These are phyloP conservation scores for Mycocentrospora acerina DNA, from an alignment of 2,329 filamentous ascomycete species.

Conservation along the genomic window DNA sequence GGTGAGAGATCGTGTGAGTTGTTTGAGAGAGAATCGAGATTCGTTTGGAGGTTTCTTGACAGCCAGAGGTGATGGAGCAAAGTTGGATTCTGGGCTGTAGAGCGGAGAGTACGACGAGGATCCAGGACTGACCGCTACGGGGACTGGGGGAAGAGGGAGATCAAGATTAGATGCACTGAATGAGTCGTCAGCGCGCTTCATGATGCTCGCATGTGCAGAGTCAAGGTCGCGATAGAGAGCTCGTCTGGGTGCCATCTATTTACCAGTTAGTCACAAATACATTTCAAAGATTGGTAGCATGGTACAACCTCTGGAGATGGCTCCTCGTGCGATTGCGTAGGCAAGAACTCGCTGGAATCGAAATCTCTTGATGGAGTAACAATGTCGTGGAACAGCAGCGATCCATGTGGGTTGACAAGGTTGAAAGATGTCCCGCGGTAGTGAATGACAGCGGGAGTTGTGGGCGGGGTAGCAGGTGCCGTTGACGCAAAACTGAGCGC, in stretches of 20 bases:
- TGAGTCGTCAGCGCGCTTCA: slow-evolving; percentile 20
- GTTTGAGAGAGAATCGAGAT: slow-evolving; percentile 34
- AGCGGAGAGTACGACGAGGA: slow-evolving; percentile 31
- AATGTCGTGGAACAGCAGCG: slow-evolving; percentile 38
- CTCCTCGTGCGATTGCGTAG: slow-evolving; percentile 27
- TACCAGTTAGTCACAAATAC: slow-evolving; percentile 1
- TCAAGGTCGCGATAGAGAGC: slow-evolving; percentile 32
- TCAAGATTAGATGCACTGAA: slow-evolving; percentile 12
- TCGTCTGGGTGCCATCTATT: slow-evolving; percentile 35
- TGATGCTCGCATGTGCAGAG: slow-evolving; percentile 34
- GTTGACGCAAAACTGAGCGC: slow-evolving; percentile 26
- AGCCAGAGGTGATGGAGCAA: slow-evolving; percentile 21
- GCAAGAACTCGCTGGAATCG: slow-evolving; percentile 37
- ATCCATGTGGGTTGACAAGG: slow-evolving; percentile 42
- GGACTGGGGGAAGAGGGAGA: slow-evolving; percentile 27
- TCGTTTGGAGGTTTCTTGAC: slow-evolving; percentile 20
- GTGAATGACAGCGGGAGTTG: slow-evolving; percentile 41
- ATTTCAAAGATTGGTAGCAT: neutral
- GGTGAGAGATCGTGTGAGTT: slow-evolving; percentile 32
- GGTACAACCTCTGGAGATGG: slow-evolving; percentile 21
- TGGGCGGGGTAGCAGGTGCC: slow-evolving; percentile 37
- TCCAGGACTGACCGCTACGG: slow-evolving; percentile 26
- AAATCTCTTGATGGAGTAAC: slow-evolving; percentile 39
- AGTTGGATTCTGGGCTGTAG: slow-evolving; percentile 25
- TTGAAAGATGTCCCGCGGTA: slow-evolving; percentile 45